Conservation (phyloP, 352 stramenopile species). For the Globisporangium nodosum region DNA sequence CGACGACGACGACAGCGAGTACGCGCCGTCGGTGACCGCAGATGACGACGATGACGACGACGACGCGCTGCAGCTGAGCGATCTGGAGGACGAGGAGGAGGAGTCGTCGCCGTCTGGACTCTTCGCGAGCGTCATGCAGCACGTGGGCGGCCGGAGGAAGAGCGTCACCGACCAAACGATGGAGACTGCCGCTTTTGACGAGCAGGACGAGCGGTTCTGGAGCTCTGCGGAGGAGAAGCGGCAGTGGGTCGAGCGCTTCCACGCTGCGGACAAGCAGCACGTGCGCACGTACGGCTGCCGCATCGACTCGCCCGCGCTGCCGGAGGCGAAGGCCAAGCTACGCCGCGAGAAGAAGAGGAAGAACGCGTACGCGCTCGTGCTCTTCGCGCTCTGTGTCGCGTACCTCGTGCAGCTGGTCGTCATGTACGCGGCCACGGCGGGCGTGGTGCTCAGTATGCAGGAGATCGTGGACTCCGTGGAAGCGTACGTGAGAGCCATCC, state of each 20-base stretch:
- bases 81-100: conserved; percentile 8
- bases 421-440: neutral
- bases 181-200: conserved; percentile 11
- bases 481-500: neutral
- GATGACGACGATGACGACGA: neutral
- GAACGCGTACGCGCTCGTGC: conserved; percentile 16
- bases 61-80: neutral
- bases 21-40: conserved; percentile 5
- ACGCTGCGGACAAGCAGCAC: conserved; percentile 16
- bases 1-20: conserved; percentile 10
- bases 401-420: conserved; percentile 23
- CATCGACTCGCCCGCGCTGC: conserved; percentile 21
- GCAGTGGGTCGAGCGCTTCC: conserved; percentile 20
- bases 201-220: conserved; percentile 24
- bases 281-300: conserved; percentile 23
- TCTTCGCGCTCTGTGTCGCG: conserved; percentile 19
- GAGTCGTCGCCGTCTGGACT: conserved; percentile 8
- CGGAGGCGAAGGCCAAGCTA: conserved; percentile 17
- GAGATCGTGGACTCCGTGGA: neutral
- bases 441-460: neutral
- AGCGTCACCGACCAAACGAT: neutral
- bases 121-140: conserved; percentile 10
- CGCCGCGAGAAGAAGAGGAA: conserved; percentile 20
- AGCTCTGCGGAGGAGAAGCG: conserved; percentile 17
- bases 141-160: neutral